These are phyloP conservation scores for Dendrocalamus latiflorus DNA, from an alignment of 202 grass and related monocot genomes.

Conservation along the genomic window DNA sequence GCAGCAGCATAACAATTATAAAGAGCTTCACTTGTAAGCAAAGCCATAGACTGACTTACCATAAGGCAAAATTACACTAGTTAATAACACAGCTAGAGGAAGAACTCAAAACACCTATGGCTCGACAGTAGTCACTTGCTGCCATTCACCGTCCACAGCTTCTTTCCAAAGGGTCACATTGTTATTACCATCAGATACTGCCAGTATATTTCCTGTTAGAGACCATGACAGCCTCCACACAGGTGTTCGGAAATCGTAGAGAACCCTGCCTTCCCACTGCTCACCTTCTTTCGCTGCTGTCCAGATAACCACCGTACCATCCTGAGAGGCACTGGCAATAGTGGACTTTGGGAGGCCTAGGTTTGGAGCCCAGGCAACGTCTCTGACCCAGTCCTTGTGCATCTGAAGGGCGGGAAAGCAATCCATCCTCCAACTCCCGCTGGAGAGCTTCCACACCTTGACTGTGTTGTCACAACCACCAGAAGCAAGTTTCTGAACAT, in stretches of 20 bases:
- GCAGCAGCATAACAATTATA: neutral
- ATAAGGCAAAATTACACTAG: slow-evolving; percentile 1
- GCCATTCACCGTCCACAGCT: slow-evolving; percentile 71
- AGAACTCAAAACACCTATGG: slow-evolving; percentile 28
- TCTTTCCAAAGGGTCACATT: slow-evolving; percentile 83
- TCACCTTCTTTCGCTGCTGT: slow-evolving; percentile 67
- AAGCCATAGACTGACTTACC: neutral
- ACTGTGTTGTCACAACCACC: slow-evolving; percentile 84
- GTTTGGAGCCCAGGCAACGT: slow-evolving; percentile 72
- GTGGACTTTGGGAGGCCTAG: slow-evolving; percentile 77
- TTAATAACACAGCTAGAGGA: neutral
- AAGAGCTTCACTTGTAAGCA: neutral
- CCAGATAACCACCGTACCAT: slow-evolving; percentile 78
- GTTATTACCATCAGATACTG: slow-evolving; percentile 68
- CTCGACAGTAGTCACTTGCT: slow-evolving; percentile 73
- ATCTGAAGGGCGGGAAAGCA: slow-evolving; percentile 75
- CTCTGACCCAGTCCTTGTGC: slow-evolving; percentile 77
- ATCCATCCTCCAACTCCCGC: slow-evolving; percentile 74
- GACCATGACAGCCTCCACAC: slow-evolving; percentile 85
- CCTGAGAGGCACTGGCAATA: slow-evolving; percentile 78
- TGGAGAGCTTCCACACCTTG: slow-evolving; percentile 82
- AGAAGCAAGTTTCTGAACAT: slow-evolving; percentile 74
- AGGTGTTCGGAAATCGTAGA: slow-evolving; percentile 70
- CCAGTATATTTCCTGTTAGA: slow-evolving; percentile 67
- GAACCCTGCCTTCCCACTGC: slow-evolving; percentile 66